Evolutionary conservation across 371 early-diverging fungal genomes (phyloP), one percentile per base, ranked within the genome.

Genomic region (Rhizopus arrhizus): DNA sequence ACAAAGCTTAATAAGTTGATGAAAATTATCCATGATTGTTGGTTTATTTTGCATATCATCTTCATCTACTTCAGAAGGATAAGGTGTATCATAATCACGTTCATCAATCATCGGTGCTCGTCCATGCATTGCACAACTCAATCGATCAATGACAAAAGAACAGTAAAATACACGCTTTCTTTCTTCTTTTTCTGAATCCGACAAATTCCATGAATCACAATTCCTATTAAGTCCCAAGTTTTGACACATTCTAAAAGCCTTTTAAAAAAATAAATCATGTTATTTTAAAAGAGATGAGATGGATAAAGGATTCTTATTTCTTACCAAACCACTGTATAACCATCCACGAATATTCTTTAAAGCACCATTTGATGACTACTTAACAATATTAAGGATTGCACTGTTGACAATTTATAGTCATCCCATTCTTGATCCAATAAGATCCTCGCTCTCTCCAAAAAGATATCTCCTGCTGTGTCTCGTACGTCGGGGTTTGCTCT

Each of bases 231-330:
- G 58, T 9, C 86, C 86, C 6, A 88, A 61, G 15, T 84, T 83
- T 62, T 85, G 83, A n/a, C 82, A 75, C 85, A 88, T 85, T 7
- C 85, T 73, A 50, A 82, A 77, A 2, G 86, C 86, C 80, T 80
- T 36, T 59, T 53, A 31, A 43, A 62, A 38, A 46, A 16, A 8
- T 16, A 8, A 31, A 62, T 4, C 36, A 7, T 16, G 10, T 43
- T n/a, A 13, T 49, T n/a, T 41, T 48, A 47, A 12, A 28, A 31
- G 40, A 58, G 40, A 10, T 12, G 8, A 5, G 5, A 3, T 12
- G 12, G 15, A 13, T 29, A n/a, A 38, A 38, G 3, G 10, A 62
- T 33, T 11, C 13, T 29, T 42, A 10, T 42, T 28, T 10, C 52
- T 58, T 73, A 77, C 80, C 77, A 80, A 66, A 47, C 80, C 80